Conservation (phyloP, 768 basidiomycete genomes). For the Termitomyces bulborhizus region DNA sequence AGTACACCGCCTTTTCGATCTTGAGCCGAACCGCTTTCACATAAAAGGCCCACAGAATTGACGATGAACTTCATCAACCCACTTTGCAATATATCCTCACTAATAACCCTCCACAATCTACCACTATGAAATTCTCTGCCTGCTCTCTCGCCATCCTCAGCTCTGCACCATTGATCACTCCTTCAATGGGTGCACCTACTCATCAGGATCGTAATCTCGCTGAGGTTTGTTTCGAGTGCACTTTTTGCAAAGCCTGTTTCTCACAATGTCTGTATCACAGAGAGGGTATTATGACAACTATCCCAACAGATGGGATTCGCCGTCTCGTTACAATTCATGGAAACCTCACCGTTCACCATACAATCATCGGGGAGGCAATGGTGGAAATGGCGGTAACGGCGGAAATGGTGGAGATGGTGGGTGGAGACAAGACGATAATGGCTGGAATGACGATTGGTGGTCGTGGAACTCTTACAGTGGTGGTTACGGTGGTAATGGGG, state of each 20-base stretch:
- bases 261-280: neutral
- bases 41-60: no score
- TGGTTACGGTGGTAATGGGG: neutral
- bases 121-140: neutral
- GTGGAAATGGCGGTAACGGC: neutral
- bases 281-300: neutral
- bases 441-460: neutral
- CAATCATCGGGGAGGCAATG: neutral
- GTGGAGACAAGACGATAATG: neutral
- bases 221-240: neutral
- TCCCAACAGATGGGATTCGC: neutral
- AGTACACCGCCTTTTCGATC: no score
- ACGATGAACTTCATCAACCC: no score
- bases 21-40: no score
- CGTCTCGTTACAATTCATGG: neutral
- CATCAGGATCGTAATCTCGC: neutral
- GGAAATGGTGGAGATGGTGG: neutral
- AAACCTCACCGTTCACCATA: neutral
- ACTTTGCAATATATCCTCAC: neutral
- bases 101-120: neutral
- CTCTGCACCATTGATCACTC: neutral
- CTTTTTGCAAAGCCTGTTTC: no score
- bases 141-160: no score
- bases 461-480: neutral
- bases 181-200: neutral